These are phyloP conservation scores for Candolleomyces aberdarensis DNA, from an alignment of 768 basidiomycete species.

Conservation along the genomic window DNA sequence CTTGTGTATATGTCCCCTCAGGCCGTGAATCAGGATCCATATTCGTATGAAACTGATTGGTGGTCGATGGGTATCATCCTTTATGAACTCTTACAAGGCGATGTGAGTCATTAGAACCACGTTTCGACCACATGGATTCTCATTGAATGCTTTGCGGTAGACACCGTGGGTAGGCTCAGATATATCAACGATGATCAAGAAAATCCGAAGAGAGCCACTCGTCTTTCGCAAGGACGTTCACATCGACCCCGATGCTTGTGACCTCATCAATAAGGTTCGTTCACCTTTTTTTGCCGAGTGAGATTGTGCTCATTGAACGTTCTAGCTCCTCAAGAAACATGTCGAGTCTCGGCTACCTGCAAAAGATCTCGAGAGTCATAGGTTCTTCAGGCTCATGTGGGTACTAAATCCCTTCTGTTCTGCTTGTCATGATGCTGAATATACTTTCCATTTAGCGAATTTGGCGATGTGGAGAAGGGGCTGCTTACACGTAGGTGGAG, in stretches of 20 bases:
- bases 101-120: conserved; percentile 6
- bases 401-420: neutral
- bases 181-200: conserved; percentile 1
- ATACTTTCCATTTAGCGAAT: neutral
- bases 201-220: neutral
- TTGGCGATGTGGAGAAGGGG: conserved; percentile 1
- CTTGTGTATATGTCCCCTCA: conserved; percentile 17
- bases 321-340: conserved; percentile 7
- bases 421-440: neutral
- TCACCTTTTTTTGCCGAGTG: neutral
- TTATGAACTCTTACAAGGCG: conserved; percentile 14
- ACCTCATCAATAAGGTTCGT: conserved; percentile 3
- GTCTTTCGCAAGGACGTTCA: neutral
- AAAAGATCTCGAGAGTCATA: conserved; percentile 1
- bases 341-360: conserved; percentile 3
- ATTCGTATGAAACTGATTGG: conserved; percentile 16
- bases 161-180: conserved; percentile 7
- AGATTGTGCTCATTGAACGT: neutral
- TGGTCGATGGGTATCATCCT: conserved; percentile 14
- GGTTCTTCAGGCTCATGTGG: conserved; percentile 7
- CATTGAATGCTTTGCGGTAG: neutral
- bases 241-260: neutral
- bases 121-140: neutral
- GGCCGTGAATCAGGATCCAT: conserved; percentile 9
- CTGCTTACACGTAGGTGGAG: conserved; percentile 2